A percentile compares a stretch with the other conserved stretches of the same genome.
Conservation (phyloP, 345 rosid species). For the Microthlaspi erraticum region DNA sequence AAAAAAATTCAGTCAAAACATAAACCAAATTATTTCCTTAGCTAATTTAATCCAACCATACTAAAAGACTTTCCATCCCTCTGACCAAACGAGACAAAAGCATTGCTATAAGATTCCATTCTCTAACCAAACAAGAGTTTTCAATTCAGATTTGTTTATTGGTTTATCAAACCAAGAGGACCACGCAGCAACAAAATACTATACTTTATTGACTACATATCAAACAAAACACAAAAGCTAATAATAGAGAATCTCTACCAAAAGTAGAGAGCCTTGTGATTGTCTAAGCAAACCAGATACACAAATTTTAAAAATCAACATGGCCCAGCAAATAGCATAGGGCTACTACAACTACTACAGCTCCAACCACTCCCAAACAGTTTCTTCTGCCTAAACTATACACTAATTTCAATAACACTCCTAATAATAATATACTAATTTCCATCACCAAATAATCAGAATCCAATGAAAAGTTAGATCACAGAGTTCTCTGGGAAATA, state of each 20-base stretch:
- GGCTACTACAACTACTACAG: constrained; percentile 21
- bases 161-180: constrained; percentile 23
- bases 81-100: constrained; percentile 5
- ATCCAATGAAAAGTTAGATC: not conserved
- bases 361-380: constrained; percentile 39
- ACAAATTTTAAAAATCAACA: constrained; percentile 12
- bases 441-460: constrained; percentile 10
- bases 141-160: constrained; percentile 29
- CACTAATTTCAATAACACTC: constrained; percentile 11
- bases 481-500: not conserved
- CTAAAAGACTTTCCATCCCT: constrained; percentile 15
- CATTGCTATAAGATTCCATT: constrained; percentile 18
- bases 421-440: not conserved
- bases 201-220: constrained; percentile 10
- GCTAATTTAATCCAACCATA: constrained; percentile 10
- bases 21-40: constrained; percentile 2
- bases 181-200: constrained; percentile 23
- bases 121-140: constrained; percentile 22
- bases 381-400: constrained; percentile 29
- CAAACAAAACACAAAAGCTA: constrained; percentile 32
- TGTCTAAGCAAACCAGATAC: constrained; percentile 29
- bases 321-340: constrained; percentile 33
- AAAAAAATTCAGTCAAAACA: not conserved
- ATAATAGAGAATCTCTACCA: constrained; percentile 30
- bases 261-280: constrained; percentile 33